Conservation (phyloP, 129 eudicot genomes). For the Tagetes patula region DNA sequence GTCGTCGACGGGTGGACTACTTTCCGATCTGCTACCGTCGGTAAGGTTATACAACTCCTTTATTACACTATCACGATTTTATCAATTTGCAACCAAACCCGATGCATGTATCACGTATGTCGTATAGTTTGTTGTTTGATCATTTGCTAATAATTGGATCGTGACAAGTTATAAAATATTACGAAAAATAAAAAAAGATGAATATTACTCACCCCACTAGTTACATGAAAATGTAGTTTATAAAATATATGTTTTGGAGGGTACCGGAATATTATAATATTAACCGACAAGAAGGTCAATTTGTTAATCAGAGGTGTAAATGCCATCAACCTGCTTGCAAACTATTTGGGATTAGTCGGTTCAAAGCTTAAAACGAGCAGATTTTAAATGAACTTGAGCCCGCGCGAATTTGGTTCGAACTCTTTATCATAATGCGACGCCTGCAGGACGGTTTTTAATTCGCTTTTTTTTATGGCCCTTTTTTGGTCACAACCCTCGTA, state of each 20-base stretch:
- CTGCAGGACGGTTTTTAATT: no score
- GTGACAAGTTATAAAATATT: neutral
- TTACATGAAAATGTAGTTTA: neutral
- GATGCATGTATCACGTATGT: no score
- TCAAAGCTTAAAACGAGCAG: no score
- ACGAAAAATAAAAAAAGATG: neutral
- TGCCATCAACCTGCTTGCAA: no score
- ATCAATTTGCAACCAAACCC: no score
- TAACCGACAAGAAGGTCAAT: neutral
- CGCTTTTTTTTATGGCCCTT: no score
- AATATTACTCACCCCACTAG: conserved; percentile 5
- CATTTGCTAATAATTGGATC: conserved; percentile 17
- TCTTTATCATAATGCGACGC: no score
- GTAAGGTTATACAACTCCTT: conserved; percentile 27
- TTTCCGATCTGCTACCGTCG: conserved; percentile 65
- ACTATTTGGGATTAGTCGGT: no score
- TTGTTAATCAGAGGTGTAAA: neutral
- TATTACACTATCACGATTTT: no score
- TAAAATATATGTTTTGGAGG: neutral
- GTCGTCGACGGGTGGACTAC: conserved; percentile 61
- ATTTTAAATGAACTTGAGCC: no score
- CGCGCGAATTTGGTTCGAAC: no score
- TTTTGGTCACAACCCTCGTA: no score
- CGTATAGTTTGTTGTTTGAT: neutral
- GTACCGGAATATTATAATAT: neutral